Evolutionary conservation across 352 stramenopile genomes (phyloP), one percentile per base, ranked within the genome.

Genomic region (Phytophthora tubulina): DNA sequence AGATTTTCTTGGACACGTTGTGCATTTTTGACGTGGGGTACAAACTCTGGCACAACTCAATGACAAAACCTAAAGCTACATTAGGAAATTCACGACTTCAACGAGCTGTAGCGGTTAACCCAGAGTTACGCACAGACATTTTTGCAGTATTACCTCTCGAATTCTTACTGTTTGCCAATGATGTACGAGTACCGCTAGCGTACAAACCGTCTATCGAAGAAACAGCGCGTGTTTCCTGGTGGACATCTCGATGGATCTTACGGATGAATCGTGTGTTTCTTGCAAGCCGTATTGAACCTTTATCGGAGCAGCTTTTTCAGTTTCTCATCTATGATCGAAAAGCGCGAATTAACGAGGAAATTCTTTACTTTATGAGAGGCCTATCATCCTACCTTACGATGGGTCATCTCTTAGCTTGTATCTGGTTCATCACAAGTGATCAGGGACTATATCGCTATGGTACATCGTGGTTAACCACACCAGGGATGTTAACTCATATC

Each of bases 261-360:
- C 84, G 84, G 0, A 70, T 91, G 17, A 92, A 92, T 64, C 86
- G 86, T 14, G 11, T 86, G n/a, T 31, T 93, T 2, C 69, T 86
- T 30, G 35, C 59, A 1, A 31, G 66, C 15, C 84, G 80, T 5
- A 75, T 91, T 17, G 53, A 77, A 2, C 39, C 76, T 0, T 61
- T 92, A 5, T 77, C 72, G 0, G 82, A 91, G 15, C 71, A 82
- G 27, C 50, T 91, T 2, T 76, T 91, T 17, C 86, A 94, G 77
- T 91, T 83, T 48, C 11, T 78, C 0, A 71, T 94, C 11, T 89
- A 92, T 70, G 81, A 91, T 4, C 39, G 77, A 8, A 89, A 89
- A 33, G 17, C 86, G 9, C 74, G 66, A 1, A 57, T 89, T 2
- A 70, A 65, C 0, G 86, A 94, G 46, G 72, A 71, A 0, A 32